Base-by-base conservation (phyloP, 2,329 filamentous ascomycete species). In the Ceratocystis eucalypticola region DNA sequence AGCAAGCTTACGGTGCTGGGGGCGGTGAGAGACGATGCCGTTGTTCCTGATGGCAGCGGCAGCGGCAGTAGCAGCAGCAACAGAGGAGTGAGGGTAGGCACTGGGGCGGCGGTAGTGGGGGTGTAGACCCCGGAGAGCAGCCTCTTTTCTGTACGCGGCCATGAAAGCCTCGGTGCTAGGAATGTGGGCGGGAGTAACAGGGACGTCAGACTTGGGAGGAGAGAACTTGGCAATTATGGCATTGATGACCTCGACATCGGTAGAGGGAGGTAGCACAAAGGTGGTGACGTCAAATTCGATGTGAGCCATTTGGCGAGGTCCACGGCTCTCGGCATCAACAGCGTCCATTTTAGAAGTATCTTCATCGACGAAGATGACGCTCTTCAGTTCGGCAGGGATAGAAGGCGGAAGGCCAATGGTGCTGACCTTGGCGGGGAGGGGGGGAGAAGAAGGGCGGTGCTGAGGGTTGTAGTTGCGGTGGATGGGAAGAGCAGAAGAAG, bases 331-430 rank as follows among this genome's bases (percentile, higher is more conserved):
- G 55, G 55, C 55, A 30, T 61, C 33, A n/a, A 28, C 25, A 17
- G 37, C 61, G 28, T 25, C n/a, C 30, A 30, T 55, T 22, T 57
- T 15, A 12, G 50, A 41, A 50, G 20, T 65, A 50, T 59, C 46
- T 12, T 65, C 28, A 41, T 57, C 63, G 20, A 10, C 46, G 28
- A 66, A 66, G 30, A 48, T 44, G 22, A 62, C 48, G 46, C 57
- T 30, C 59, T 63, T 63, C 37, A 66, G 53, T 7, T 44, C 33
- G 2, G 61, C 28, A 6, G 65, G 65, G 37, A 66, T 62, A 2
- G 65, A 66, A 3, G 65, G 65, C 22, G 65, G 65, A 3, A 66
- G 65, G 46, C 65, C 65, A 46, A 66, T 66, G 45, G 15, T 61
- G 41, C 22, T 25, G 33, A 55, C 50, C 63, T 33, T 44, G 63